These are phyloP conservation scores for Leishmania martiniquensis DNA, from an alignment of 208 protist genomes.

Conservation along the genomic window DNA sequence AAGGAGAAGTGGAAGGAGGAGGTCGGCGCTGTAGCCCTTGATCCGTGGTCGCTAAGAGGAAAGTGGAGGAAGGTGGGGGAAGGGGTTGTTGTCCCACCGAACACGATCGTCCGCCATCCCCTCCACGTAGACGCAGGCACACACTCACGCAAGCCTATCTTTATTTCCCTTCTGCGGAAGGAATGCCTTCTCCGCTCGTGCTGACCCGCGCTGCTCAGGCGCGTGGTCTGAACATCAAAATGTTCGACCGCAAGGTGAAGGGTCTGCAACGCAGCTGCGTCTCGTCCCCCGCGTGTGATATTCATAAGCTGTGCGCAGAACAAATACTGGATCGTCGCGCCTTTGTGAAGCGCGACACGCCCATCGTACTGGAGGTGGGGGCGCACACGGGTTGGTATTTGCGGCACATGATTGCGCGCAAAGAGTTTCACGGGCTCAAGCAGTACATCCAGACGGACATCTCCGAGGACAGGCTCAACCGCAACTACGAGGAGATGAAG, in stretches of 20 bases:
- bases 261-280: slow-evolving; percentile 79
- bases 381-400: slow-evolving; percentile 90
- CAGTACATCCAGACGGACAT: slow-evolving; percentile 94
- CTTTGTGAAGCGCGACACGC: slow-evolving; percentile 87
- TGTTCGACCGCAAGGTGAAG: slow-evolving; percentile 85
- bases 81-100: too few species aligned
- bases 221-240: slow-evolving; percentile 61
- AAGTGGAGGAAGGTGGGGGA: too few species aligned
- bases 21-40: too few species aligned
- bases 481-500: slow-evolving; percentile 88
- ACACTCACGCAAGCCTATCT: not conserved
- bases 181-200: slow-evolving; percentile 75
- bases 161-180: not conserved
- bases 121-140: not conserved
- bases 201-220: slow-evolving; percentile 71
- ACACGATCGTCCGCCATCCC: not conserved
- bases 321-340: slow-evolving; percentile 86
- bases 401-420: slow-evolving; percentile 86
- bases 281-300: slow-evolving; percentile 65
- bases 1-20: too few species aligned
- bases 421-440: slow-evolving; percentile 82
- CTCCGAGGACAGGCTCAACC: slow-evolving; percentile 81
- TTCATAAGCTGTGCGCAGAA: slow-evolving; percentile 80
- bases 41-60: too few species aligned
- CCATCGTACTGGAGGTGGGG: slow-evolving; percentile 82